A percentile compares a stretch with the other conserved stretches of the same genome.
Evolutionary conservation across 23 red algal genomes (phyloP).

Genomic region (Cyanidioschyzon merolae): DNA sequence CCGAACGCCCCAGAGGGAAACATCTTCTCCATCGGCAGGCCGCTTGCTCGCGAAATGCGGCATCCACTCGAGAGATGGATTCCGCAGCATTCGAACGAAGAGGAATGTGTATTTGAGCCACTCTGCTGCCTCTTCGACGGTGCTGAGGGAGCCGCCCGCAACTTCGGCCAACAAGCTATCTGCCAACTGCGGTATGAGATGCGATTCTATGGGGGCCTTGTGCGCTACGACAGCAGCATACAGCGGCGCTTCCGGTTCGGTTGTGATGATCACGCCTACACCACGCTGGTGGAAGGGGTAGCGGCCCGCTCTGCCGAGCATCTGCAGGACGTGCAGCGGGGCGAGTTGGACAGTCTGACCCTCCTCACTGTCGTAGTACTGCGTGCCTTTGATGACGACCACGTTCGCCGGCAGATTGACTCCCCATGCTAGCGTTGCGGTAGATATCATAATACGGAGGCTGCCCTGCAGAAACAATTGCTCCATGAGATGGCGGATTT

Average conservation of each 20-base stretch:
- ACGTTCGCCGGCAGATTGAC: constrained; percentile 98
- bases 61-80: constrained; percentile 52
- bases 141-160: constrained; percentile 41
- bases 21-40: neutral
- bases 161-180: constrained; percentile 89
- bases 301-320: constrained; percentile 87
- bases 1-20: neutral
- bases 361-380: constrained; percentile 63
- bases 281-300: constrained; percentile 74
- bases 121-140: constrained; percentile 43
- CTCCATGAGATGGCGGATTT: constrained; percentile 62
- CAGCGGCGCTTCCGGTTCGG: constrained; percentile 40
- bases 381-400: constrained; percentile 93
- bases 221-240: constrained; percentile 65
- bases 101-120: constrained; percentile 86
- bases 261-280: constrained; percentile 85
- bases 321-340: constrained; percentile 90
- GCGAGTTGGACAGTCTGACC: constrained; percentile 58
- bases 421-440: constrained; percentile 93
- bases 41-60: neutral
- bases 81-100: constrained; percentile 65
- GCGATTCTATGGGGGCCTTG: constrained; percentile 73
- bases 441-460: constrained; percentile 66
- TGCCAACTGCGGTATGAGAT: constrained; percentile 38
- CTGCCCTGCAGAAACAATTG: constrained; percentile 51